phyloP scores from a whole-genome alignment of 78 protist genomes.

The slime mould (Dictyostelium discoideum) region DNA sequence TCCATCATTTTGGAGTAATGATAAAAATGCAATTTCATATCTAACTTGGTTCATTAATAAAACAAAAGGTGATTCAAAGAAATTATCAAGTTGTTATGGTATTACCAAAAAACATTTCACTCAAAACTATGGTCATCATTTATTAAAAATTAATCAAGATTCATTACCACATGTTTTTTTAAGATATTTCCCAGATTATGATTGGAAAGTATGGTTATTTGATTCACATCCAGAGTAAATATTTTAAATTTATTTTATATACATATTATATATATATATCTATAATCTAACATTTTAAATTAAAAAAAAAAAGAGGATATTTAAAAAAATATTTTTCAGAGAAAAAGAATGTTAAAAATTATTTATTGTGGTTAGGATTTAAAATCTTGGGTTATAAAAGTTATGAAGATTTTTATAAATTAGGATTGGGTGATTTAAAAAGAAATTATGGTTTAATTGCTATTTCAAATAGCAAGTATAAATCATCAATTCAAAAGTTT shows the following conservation, averaged over 20 bases:
- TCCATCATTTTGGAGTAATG: not conserved
- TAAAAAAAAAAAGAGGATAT: not conserved
- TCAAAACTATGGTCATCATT: constrained; percentile 1
- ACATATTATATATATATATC: too few species aligned
- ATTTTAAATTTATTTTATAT: too few species aligned
- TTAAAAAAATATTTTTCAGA: not conserved
- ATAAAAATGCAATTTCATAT: not conserved
- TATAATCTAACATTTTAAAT: not conserved
- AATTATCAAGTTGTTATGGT: constrained; percentile 5
- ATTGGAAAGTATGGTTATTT: constrained; percentile 74
- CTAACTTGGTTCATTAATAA: constrained; percentile 12
- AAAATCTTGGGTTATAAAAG: not conserved
- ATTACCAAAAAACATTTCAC: not conserved
- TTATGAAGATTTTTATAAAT: not conserved
- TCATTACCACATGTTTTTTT: not conserved
- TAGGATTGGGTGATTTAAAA: not conserved
- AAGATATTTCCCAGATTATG: not conserved
- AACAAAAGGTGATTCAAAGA: not conserved
- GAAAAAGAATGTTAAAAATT: not conserved
- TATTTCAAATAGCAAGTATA: too few species aligned
- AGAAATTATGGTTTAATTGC: not conserved
- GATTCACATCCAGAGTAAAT: not conserved
- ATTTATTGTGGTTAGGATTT: not conserved
- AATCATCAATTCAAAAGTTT: not conserved
- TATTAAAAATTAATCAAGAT: not conserved